Percentiles rank a stretch among this genome's conserved stretches.
phyloP scores from a whole-genome alignment of 306 rosid species.

The Canavalia ensiformis region DNA sequence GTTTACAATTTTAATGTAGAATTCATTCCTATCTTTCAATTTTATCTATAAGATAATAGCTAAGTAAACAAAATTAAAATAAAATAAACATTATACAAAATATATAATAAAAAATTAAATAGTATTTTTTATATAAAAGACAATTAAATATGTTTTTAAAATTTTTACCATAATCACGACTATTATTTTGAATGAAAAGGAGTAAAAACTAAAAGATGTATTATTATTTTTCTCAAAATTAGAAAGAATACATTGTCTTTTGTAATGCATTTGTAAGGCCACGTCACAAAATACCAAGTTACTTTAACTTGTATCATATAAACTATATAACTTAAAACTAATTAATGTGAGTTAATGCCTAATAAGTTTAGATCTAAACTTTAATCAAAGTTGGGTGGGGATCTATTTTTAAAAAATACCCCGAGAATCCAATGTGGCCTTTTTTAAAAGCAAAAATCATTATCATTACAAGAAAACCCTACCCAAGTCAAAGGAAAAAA shows the following conservation, averaged over 20 bases:
- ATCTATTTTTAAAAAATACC: not conserved
- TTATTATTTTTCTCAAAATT: not conserved
- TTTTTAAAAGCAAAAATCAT: conserved; percentile 31
- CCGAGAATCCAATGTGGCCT: conserved; percentile 36
- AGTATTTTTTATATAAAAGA: too few species aligned
- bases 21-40: too few species aligned
- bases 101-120: too few species aligned
- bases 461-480: not conserved
- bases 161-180: too few species aligned
- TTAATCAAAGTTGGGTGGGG: not conserved
- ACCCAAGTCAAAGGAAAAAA: not conserved
- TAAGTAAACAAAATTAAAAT: too few species aligned
- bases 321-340: not conserved
- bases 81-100: too few species aligned
- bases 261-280: not conserved
- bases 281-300: not conserved
- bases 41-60: too few species aligned
- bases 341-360: not conserved
- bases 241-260: not conserved
- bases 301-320: not conserved
- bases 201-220: not conserved
- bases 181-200: too few species aligned
- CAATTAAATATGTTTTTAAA: too few species aligned
- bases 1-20: too few species aligned
- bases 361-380: not conserved